Evolutionary conservation across 129 eudicot genomes (phyloP), one percentile per base, ranked within the genome.

Genomic region (Calendula officinalis): DNA sequence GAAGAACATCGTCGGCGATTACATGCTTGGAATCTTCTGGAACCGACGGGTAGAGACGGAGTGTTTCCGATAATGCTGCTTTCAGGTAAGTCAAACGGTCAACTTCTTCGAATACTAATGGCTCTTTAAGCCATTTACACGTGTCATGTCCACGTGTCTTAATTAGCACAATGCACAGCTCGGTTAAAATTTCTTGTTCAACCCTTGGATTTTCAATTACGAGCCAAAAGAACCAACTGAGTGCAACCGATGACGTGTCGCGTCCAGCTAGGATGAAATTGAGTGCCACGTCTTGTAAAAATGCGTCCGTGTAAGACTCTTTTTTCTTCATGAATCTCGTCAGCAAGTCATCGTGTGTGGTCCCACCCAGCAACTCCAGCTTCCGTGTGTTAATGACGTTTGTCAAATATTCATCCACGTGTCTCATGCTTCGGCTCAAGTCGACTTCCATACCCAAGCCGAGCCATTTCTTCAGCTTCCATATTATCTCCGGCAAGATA

Each of bases 251-350:
- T 49, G 90, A 77, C 8, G 90, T 84, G 80, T 84, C 90, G 30
- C 86, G 86, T 15, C 90, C 90, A 52, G 90, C 90, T 62, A 84
- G 75, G 81, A 84, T 80, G 77, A 81, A 84, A 40, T 84, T 84
- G 14, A 84, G 77, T 56, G 74, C 86, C 60, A 84, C 85, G 32
- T 80, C 74, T 70, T 84, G 82, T 33, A 80, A 71, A n/a, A 80
- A 84, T 9, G 73, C 41, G 62, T 80, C 83, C 4, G 80, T 41
- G 67, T 80, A 73, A 4, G 83, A 73, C 33, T 84, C 88, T 14
- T 66, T 77, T 64, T 84, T 84, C 81, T 66, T 77, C 86, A 84
- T 84, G 83, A 84, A 84, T 45, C 90, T 44, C 0, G 90, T 80
- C 3, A 83, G 66, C 32, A 83, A 60, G 37, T 83, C 90, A 3